Evolutionary conservation across 208 protist genomes (phyloP), one percentile per base, ranked within the genome.

Genomic region (Tritrichomonas foetus): DNA sequence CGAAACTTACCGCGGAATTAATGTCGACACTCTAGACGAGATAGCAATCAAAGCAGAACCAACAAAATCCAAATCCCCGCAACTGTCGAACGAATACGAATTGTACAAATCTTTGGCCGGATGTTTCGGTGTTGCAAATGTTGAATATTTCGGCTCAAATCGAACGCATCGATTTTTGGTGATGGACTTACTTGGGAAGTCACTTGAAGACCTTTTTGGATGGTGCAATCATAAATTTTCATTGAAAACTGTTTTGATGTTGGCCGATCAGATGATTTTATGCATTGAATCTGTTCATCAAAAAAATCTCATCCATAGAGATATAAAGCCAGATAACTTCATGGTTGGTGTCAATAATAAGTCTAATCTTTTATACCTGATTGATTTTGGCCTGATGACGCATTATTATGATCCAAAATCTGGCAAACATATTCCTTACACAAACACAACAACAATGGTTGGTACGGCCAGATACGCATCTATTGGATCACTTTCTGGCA

Each of bases 111-210:
- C 98, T 39, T 94, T 98, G 16, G 66, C 84, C 1, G 97, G 97
- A 39, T 97, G 96, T n/a, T 50, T 98, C 1, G 98, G 98, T 50
- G 98, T 99, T 50, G 98, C 98, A 0, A 95, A 97, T 33, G 96
- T 99, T 0, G 97, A 97, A 95, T 99, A 97, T 96, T 99, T 96
- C 95, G 98, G 98, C 3, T n/a, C n/a, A n/a, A n/a, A n/a, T n/a
- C n/a, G n/a, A n/a, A 98, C 97, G 0, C 97, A 99, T 74, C 99
- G 99, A 93, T 97, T 99, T 25, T 97, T 99, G 96, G 98, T 99
- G 44, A 99, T 99, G 95, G 98, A 99, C 82, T 95, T 99, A 11
- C 95, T 99, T 0, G 99, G 98, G 0, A 98, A 98, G 14, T 97
- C 95, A 61, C 96, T 99, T 20, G 98, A 99, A 94, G 98, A 99